Conservation (phyloP, 305 asterid genomes). For the Plantago coronopus region DNA sequence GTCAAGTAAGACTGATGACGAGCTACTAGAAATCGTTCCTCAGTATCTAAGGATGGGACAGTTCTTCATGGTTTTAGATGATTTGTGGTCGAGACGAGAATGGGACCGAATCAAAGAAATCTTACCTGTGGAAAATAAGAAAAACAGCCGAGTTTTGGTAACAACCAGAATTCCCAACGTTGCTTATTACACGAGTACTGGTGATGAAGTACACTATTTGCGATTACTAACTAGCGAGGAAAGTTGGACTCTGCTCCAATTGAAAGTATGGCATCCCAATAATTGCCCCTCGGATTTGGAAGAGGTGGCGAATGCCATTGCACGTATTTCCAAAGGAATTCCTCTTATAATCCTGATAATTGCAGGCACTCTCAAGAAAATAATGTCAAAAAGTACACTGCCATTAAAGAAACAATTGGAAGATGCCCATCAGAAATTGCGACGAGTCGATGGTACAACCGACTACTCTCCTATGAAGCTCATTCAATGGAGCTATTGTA, state of each 20-base stretch:
- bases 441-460: neutral
- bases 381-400: neutral
- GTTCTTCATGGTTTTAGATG: constrained; percentile 35
- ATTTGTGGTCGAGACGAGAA: constrained; percentile 24
- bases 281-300: constrained; percentile 13
- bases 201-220: constrained; percentile 18
- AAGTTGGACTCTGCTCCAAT: constrained; percentile 35
- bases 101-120: constrained; percentile 18
- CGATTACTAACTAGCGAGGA: constrained; percentile 20
- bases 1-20: constrained; percentile 16
- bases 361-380: constrained; percentile 30
- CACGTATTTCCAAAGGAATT: constrained; percentile 30
- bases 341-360: constrained; percentile 33
- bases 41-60: constrained; percentile 11
- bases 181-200: constrained; percentile 7
- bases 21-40: constrained; percentile 16
- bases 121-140: constrained; percentile 14
- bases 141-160: constrained; percentile 29
- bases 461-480: neutral
- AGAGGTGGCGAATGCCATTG: constrained; percentile 16
- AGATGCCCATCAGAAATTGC: constrained; percentile 22
- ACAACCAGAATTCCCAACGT: constrained; percentile 21
- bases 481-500: constrained; percentile 23
- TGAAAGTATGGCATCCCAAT: constrained; percentile 18
- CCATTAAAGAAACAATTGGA: constrained; percentile 15